phyloP scores from a whole-genome alignment of 192 early-diverging fungal genomes.

The Coemansia sp. region DNA sequence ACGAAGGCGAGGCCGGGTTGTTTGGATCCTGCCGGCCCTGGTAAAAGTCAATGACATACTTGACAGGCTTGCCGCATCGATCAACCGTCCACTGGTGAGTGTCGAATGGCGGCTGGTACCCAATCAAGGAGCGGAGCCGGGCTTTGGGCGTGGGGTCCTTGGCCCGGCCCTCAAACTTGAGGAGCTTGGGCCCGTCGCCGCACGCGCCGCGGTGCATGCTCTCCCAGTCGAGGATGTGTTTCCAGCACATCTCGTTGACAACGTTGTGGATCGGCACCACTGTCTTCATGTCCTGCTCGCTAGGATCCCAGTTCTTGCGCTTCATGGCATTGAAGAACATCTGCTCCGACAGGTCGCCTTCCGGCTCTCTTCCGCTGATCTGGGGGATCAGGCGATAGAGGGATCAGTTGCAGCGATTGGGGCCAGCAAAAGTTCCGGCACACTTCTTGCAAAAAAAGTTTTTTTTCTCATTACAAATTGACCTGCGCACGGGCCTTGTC shows the following conservation, averaged over 20 bases:
- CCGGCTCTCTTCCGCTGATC: too few species aligned
- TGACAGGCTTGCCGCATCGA: constrained; percentile 78
- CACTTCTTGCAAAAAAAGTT: too few species aligned
- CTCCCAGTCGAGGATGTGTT: constrained; percentile 83
- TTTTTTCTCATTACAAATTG: too few species aligned
- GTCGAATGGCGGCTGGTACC: constrained; percentile 81
- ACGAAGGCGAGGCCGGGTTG: constrained; percentile 51
- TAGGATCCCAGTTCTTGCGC: constrained; percentile 82
- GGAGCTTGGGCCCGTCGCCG: constrained; percentile 28
- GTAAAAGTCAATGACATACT: constrained; percentile 92
- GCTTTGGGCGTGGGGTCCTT: constrained; percentile 37
- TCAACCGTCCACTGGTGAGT: constrained; percentile 93
- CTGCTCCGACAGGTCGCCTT: constrained; percentile 89
- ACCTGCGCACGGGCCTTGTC: too few species aligned
- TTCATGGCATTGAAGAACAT: constrained; percentile 96
- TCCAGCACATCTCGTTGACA: constrained; percentile 89
- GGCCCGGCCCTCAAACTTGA: constrained; percentile 41
- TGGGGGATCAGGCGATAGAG: too few species aligned
- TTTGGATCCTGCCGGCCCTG: constrained; percentile 53
- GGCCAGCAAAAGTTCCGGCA: too few species aligned
- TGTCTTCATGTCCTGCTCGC: constrained; percentile 76
- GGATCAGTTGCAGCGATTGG: too few species aligned
- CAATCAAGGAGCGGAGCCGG: constrained; percentile 22
- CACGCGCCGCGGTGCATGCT: constrained; percentile 22
- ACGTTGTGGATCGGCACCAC: constrained; percentile 93